These are phyloP conservation scores for Iris pallida DNA, from an alignment of 116 monocot species.

Conservation along the genomic window DNA sequence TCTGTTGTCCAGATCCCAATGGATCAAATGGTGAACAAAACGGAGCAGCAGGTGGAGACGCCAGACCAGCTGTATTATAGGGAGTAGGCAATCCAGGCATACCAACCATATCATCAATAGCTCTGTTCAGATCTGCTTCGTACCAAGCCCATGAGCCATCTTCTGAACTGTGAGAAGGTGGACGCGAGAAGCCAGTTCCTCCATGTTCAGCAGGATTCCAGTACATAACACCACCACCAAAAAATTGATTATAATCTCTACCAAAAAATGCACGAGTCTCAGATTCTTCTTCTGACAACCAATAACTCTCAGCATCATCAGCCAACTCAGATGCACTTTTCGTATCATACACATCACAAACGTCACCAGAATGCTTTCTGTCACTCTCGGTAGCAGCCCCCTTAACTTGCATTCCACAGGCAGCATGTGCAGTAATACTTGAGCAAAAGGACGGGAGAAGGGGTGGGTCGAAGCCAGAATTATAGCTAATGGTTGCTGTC, in stretches of 20 bases:
- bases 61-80: slow-evolving; percentile 49
- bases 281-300: slow-evolving; percentile 89
- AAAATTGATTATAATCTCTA: slow-evolving; percentile 85
- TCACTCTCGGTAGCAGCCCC: slow-evolving; percentile 41
- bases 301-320: slow-evolving; percentile 83
- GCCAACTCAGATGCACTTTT: slow-evolving; percentile 49
- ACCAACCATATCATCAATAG: slow-evolving; percentile 95
- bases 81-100: slow-evolving; percentile 48
- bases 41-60: slow-evolving; percentile 51
- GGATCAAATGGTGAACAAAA: slow-evolving; percentile 70
- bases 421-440: slow-evolving; percentile 33
- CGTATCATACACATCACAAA: slow-evolving; percentile 39
- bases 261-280: slow-evolving; percentile 51
- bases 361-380: slow-evolving; percentile 38
- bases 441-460: slow-evolving; percentile 43
- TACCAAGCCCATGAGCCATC: slow-evolving; percentile 96
- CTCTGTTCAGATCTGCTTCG: slow-evolving; percentile 88
- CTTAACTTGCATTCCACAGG: slow-evolving; percentile 39
- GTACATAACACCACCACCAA: slow-evolving; percentile 99
- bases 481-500: slow-evolving; percentile 39
- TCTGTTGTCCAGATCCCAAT: slow-evolving; percentile 44
- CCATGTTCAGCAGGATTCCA: slow-evolving; percentile 92
- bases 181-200: slow-evolving; percentile 74
- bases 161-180: slow-evolving; percentile 96
- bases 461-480: slow-evolving; percentile 33